Evolutionary conservation across 2,329 filamentous ascomycete genomes (phyloP).

Genomic region (Ophiostoma sp.): DNA sequence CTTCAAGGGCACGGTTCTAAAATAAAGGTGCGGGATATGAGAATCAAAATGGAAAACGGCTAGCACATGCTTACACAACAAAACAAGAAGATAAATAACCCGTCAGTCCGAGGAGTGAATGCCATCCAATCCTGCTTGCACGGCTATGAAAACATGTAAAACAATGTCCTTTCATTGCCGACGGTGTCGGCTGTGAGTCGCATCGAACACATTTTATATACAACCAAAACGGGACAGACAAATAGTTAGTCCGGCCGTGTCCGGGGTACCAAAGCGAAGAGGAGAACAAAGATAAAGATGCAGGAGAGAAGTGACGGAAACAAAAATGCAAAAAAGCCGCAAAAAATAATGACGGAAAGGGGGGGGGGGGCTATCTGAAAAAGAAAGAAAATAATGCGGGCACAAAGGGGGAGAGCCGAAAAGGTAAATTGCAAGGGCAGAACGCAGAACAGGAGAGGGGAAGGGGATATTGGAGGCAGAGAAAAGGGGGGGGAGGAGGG

Average conservation of each 20-base stretch:
- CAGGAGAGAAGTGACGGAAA: not conserved
- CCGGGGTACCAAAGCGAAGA: not conserved
- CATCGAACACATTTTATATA: not conserved
- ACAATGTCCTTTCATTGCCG: not conserved
- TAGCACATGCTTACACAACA: not conserved
- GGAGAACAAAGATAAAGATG: not conserved
- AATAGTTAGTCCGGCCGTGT: not conserved
- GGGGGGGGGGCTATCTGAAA: not conserved
- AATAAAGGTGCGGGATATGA: not conserved
- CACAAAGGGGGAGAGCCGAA: not conserved
- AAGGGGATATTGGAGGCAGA: not conserved
- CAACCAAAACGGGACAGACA: not conserved
- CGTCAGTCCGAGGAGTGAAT: not conserved
- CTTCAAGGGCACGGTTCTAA: not conserved
- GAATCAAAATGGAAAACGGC: not conserved
- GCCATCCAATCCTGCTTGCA: not conserved
- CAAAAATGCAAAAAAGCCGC: not conserved
- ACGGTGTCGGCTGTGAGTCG: not conserved
- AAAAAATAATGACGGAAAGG: not conserved
- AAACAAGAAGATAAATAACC: not conserved
- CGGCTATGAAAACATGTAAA: not conserved
- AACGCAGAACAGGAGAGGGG: not conserved
- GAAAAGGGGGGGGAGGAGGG: not conserved
- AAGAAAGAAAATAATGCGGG: not conserved
- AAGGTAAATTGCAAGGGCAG: not conserved